phyloP scores from a whole-genome alignment of 495 filamentous ascomycete species.

The Lasiosphaeria miniovina region DNA sequence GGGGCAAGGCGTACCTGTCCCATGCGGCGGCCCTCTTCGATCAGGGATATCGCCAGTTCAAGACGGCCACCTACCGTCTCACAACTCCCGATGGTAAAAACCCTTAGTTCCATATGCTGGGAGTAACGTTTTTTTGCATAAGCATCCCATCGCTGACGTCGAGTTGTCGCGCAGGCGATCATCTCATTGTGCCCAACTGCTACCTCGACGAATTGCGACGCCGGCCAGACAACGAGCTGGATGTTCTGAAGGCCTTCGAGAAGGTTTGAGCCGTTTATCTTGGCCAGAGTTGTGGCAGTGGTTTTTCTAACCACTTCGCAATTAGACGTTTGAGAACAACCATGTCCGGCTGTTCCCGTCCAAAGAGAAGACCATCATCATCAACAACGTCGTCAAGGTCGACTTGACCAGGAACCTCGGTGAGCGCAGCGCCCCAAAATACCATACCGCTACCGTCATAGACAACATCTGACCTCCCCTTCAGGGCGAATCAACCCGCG shows the following conservation, averaged over 20 bases:
- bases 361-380: neutral
- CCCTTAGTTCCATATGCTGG: neutral
- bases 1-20: neutral
- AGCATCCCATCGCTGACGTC: neutral
- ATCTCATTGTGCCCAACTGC: neutral
- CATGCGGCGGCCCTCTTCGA: constrained; percentile 1
- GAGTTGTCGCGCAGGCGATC: neutral
- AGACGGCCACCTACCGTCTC: neutral
- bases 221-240: neutral
- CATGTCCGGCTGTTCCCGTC: neutral
- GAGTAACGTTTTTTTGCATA: neutral
- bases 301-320: neutral
- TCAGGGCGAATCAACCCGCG: constrained; percentile 2
- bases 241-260: neutral
- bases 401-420: constrained; percentile 3
- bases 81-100: neutral
- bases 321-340: neutral
- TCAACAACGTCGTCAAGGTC: constrained; percentile 3
- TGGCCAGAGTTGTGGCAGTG: neutral
- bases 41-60: constrained; percentile 5
- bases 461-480: neutral
- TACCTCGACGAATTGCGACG: constrained; percentile 3
- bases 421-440: neutral
- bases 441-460: neutral
- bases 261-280: neutral